phyloP scores from a whole-genome alignment of 306 rosid genomes.

The Quercus ilex region DNA sequence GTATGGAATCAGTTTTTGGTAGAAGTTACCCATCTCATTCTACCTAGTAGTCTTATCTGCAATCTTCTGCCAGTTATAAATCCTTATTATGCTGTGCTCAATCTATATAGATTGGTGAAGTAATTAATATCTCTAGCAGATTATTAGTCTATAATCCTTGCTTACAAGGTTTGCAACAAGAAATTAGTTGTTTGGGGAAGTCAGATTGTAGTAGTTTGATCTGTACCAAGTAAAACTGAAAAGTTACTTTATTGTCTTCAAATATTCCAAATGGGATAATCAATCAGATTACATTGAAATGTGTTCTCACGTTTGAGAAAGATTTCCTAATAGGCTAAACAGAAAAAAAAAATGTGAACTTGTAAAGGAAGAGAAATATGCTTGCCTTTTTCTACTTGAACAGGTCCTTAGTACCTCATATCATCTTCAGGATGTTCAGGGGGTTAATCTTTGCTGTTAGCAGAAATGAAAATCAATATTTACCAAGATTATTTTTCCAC shows the following conservation, averaged over 20 bases:
- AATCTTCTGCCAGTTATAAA: conserved; percentile 1
- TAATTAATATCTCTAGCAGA: not conserved
- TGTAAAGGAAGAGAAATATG: not conserved
- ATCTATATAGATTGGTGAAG: not conserved
- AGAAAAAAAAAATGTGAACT: not conserved
- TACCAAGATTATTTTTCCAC: not conserved
- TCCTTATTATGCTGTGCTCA: not conserved
- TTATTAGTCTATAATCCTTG: conserved; percentile 15
- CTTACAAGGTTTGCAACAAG: not conserved
- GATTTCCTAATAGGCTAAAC: conserved; percentile 4
- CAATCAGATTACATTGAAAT: conserved; percentile 5
- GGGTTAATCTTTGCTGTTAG: not conserved
- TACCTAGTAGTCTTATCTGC: conserved; percentile 1
- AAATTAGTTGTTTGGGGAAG: not conserved
- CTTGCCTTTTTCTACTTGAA: not conserved
- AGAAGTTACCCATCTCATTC: not conserved
- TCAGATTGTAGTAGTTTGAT: not conserved
- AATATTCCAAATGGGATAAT: not conserved
- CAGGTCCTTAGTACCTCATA: not conserved
- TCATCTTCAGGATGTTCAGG: conserved; percentile 13
- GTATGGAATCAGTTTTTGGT: conserved; percentile 6
- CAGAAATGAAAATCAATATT: not conserved
- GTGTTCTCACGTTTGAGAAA: not conserved
- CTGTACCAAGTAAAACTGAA: not conserved
- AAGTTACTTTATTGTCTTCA: not conserved